Base-by-base conservation (phyloP, 31 red algal genomes). In the Odonthalia washingtoniensis region DNA sequence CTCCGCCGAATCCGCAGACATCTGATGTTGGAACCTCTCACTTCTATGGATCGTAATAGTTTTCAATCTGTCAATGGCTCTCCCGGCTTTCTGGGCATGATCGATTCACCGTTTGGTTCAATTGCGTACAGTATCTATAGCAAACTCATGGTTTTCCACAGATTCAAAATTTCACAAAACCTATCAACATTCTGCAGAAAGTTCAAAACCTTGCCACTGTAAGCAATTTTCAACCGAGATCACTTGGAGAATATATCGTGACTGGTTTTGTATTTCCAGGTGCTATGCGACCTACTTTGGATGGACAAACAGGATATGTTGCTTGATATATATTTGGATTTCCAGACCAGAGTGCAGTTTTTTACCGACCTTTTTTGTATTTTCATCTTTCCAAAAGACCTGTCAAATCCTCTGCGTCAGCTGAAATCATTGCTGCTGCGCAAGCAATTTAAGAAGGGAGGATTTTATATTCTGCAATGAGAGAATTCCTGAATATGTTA, bases 391-490 rank as follows among this genome's bases (percentile, higher is more conserved):
- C 67, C 30, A 17, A 32, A 17, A 17, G 67, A 12, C 67, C 67
- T 17, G 67, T 27, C 12, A 72, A 72, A 32, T 72, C 67, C 40
- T 14, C 30, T 77, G 74, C 14, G 46, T 77, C 74, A 46, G 74
- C 74, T 46, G 74, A 77, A 40, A 77, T 77, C 74, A 31, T 40
- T 46, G 74, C 74, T 40, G 74, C 74, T 46, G 40, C 17, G 6
- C 36, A 77, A 45, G 74, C 9, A 77, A 46, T 77, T 45, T 14
- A 77, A 18, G 74, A 77, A 77, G 74, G n/a, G n/a, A n/a, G n/a
- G n/a, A n/a, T n/a, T n/a, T n/a, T n/a, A n/a, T n/a, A n/a, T n/a
- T n/a, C n/a, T n/a, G n/a, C n/a, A n/a, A n/a, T n/a, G n/a, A n/a
- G n/a, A n/a, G n/a, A n/a, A n/a, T n/a, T n/a, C n/a, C n/a, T n/a